phyloP scores from a whole-genome alignment of 257 asterid genomes.

The Fraxinus quadrangulata region DNA sequence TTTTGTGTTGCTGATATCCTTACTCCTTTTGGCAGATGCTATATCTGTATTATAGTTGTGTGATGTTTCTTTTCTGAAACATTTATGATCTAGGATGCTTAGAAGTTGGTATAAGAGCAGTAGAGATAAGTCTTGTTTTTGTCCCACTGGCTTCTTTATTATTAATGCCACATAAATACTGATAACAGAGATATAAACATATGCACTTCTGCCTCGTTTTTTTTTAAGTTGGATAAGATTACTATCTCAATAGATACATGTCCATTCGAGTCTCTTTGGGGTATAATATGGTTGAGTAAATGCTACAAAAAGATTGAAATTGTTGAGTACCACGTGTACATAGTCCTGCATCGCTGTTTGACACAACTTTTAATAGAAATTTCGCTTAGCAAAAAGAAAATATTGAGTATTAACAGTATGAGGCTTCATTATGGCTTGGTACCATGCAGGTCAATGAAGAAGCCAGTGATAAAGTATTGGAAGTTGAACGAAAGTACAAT shows the following conservation, averaged over 20 bases:
- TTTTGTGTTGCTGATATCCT: neutral
- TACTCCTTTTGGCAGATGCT: neutral
- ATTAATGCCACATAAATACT: neutral
- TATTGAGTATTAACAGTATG: neutral
- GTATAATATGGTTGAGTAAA: neutral
- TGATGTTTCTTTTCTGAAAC: neutral
- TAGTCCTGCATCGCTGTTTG: slow-evolving; percentile 17
- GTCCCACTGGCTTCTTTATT: neutral
- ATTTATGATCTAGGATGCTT: neutral
- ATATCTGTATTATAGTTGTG: neutral
- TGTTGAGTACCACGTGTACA: neutral
- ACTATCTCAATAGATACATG: neutral
- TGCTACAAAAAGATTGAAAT: neutral
- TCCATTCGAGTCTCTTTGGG: neutral
- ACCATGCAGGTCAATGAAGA: slow-evolving; percentile 51
- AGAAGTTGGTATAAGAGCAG: neutral
- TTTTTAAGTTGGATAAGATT: neutral
- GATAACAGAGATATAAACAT: neutral
- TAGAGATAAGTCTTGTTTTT: neutral
- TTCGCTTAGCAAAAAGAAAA: neutral
- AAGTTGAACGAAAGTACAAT: slow-evolving; percentile 46
- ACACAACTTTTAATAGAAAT: neutral
- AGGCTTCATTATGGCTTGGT: slow-evolving; percentile 26
- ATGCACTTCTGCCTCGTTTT: neutral
- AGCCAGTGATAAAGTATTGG: slow-evolving; percentile 40